Percentiles rank a stretch among this genome's conserved stretches.
These are phyloP conservation scores for Wallacemonas collosoma DNA, from an alignment of 208 protist genomes.

Conservation along the genomic window DNA sequence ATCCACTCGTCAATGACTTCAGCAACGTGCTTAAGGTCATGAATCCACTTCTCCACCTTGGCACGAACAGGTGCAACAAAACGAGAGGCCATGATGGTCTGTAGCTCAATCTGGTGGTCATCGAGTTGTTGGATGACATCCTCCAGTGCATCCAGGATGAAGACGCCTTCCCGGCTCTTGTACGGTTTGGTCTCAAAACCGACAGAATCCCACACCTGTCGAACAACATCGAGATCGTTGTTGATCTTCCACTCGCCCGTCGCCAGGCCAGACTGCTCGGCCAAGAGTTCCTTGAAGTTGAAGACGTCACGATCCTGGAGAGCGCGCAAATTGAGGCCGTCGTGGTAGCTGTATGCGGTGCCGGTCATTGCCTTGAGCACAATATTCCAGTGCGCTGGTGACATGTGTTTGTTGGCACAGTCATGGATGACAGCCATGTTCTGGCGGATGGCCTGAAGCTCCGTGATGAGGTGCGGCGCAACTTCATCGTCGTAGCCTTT, in stretches of 20 bases:
- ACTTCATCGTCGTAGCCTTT: conserved; percentile 88
- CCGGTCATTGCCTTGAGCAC: conserved; percentile 92
- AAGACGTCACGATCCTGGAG: conserved; percentile 88
- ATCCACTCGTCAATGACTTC: conserved; percentile 96
- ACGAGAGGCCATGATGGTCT: conserved; percentile 91
- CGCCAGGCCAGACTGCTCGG: conserved; percentile 91
- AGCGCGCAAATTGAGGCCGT: conserved; percentile 78
- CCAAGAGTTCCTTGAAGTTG: conserved; percentile 78
- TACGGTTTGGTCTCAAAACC: conserved; percentile 85
- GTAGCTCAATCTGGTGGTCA: conserved; percentile 92
- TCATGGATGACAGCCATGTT: conserved; percentile 92
- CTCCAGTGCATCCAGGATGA: conserved; percentile 90
- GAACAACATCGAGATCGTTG: conserved; percentile 90
- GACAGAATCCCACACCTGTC: conserved; percentile 80
- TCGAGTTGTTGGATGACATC: conserved; percentile 93
- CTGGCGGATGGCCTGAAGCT: conserved; percentile 70
- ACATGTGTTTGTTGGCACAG: conserved; percentile 94
- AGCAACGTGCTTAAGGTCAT: conserved; percentile 77
- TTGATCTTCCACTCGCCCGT: conserved; percentile 93
- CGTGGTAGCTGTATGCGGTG: conserved; percentile 84
- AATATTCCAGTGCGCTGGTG: conserved; percentile 84
- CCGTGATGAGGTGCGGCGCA: conserved; percentile 69
- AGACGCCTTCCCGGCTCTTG: conserved; percentile 85
- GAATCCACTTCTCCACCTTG: conserved; percentile 91
- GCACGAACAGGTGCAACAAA: conserved; percentile 86